Evolutionary conservation across 1,139 yeast genomes (phyloP).

Genomic region (Yamadazyma dushanensis): DNA sequence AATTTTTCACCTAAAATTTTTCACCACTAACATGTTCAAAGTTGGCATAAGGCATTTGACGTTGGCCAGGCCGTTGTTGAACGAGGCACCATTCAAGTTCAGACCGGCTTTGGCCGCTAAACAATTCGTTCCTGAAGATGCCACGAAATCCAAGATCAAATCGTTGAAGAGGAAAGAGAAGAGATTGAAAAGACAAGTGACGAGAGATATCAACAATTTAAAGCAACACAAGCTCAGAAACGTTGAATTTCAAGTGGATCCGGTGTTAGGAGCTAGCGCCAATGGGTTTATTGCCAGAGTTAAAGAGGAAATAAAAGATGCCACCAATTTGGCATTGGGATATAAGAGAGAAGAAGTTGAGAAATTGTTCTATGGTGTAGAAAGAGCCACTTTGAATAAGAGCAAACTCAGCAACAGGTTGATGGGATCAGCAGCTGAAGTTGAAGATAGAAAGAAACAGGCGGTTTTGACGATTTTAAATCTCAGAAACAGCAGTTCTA

Average conservation of each 20-base stretch:
- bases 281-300: slow-evolving; percentile 73
- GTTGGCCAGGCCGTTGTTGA: slow-evolving; percentile 3
- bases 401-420: slow-evolving; percentile 35
- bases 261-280: slow-evolving; percentile 72
- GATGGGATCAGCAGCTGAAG: slow-evolving; percentile 40
- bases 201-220: slow-evolving; percentile 47
- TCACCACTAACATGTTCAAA: slow-evolving; percentile 4
- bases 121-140: slow-evolving; percentile 27
- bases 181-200: slow-evolving; percentile 43
- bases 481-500: slow-evolving; percentile 66
- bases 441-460: slow-evolving; percentile 62
- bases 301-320: slow-evolving; percentile 56
- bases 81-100: slow-evolving; percentile 7
- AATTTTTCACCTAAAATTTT: slow-evolving; percentile 3
- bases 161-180: slow-evolving; percentile 42
- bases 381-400: slow-evolving; percentile 43
- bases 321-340: slow-evolving; percentile 59
- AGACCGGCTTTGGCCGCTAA: slow-evolving; percentile 34
- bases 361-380: slow-evolving; percentile 74
- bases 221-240: slow-evolving; percentile 38
- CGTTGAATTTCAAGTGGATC: slow-evolving; percentile 51
- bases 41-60: slow-evolving; percentile 5
- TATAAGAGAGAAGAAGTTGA: slow-evolving; percentile 67
- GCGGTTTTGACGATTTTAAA: slow-evolving; percentile 72
- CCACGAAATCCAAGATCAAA: slow-evolving; percentile 34